A percentile compares a stretch with the other conserved stretches of the same genome.
Evolutionary conservation across 805 yeast species (phyloP).

Genomic region (Kodamaea fukazawae): DNA sequence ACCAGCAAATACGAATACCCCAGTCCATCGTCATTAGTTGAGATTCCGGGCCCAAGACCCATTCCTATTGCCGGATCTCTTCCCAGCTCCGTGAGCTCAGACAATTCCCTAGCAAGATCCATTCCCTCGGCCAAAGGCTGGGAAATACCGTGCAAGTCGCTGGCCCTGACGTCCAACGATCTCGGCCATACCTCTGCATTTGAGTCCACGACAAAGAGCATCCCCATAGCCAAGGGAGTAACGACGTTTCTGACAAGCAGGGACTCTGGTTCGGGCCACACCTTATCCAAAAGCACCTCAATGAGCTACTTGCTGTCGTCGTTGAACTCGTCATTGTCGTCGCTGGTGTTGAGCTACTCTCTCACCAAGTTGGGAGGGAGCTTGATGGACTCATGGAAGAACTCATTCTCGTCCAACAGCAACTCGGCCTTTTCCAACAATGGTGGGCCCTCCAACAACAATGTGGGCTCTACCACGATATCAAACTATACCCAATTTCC

Average conservation of each 20-base stretch:
- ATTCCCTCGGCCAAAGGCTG: conserved; percentile 41
- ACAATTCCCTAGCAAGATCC: conserved; percentile 12
- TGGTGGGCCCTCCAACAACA: conserved; percentile 1
- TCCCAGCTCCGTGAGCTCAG: not conserved
- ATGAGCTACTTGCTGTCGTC: conserved; percentile 21
- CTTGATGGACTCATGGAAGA: conserved; percentile 46
- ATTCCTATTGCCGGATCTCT: not conserved
- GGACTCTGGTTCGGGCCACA: conserved; percentile 8
- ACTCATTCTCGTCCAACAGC: conserved; percentile 21
- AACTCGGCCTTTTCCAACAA: conserved; percentile 9
- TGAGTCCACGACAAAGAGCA: conserved; percentile 17
- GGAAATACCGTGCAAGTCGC: conserved; percentile 45
- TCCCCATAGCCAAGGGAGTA: conserved; percentile 20
- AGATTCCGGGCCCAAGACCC: not conserved
- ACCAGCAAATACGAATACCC: too few species aligned
- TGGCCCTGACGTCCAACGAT: conserved; percentile 15
- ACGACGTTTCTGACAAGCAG: conserved; percentile 8
- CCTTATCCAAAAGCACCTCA: conserved; percentile 4
- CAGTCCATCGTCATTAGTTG: too few species aligned
- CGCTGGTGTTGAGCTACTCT: conserved; percentile 38
- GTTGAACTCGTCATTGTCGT: conserved; percentile 37
- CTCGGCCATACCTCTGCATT: conserved; percentile 8
- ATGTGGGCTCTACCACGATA: conserved; percentile 2
- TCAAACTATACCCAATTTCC: conserved; percentile 1
- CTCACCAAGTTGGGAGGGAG: conserved; percentile 41